These are phyloP conservation scores for Ophiostoma populinum DNA, from an alignment of 2,329 filamentous ascomycete species.

Conservation along the genomic window DNA sequence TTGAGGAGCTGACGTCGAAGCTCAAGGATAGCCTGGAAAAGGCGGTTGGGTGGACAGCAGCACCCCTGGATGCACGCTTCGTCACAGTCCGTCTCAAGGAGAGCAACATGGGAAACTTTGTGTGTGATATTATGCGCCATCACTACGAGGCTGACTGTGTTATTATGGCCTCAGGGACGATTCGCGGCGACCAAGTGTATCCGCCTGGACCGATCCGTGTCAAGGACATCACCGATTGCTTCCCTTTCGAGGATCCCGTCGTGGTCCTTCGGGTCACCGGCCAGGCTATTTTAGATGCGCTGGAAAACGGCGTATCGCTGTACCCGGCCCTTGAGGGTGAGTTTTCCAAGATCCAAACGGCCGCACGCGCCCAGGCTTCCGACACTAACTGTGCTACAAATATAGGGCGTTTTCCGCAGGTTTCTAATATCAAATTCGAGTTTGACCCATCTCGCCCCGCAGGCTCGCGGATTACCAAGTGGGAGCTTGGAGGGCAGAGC, in stretches of 20 bases:
- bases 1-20: conserved; percentile 51
- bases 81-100: conserved; percentile 61
- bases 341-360: not conserved
- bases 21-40: conserved; percentile 65
- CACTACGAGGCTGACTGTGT: conserved; percentile 69
- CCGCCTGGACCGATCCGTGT: conserved; percentile 60
- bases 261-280: conserved; percentile 60
- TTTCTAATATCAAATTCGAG: conserved; percentile 63
- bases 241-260: conserved; percentile 82
- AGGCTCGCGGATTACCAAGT: conserved; percentile 45
- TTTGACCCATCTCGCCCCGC: conserved; percentile 47
- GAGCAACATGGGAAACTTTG: conserved; percentile 78
- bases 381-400: conserved; percentile 1
- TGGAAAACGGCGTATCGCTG: conserved; percentile 68
- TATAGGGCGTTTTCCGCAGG: conserved; percentile 63
- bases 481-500: conserved; percentile 37
- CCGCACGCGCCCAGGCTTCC: too few relatives aligned
- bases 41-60: conserved; percentile 66
- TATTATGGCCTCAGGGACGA: conserved; percentile 72
- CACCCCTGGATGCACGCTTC: conserved; percentile 72
- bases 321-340: conserved; percentile 66
- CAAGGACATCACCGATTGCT: conserved; percentile 74
- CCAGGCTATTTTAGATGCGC: conserved; percentile 54
- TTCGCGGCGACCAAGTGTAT: conserved; percentile 78
- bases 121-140: conserved; percentile 77